These are phyloP conservation scores for Pythium sukuiense DNA, from an alignment of 352 stramenopile species.

Conservation along the genomic window DNA sequence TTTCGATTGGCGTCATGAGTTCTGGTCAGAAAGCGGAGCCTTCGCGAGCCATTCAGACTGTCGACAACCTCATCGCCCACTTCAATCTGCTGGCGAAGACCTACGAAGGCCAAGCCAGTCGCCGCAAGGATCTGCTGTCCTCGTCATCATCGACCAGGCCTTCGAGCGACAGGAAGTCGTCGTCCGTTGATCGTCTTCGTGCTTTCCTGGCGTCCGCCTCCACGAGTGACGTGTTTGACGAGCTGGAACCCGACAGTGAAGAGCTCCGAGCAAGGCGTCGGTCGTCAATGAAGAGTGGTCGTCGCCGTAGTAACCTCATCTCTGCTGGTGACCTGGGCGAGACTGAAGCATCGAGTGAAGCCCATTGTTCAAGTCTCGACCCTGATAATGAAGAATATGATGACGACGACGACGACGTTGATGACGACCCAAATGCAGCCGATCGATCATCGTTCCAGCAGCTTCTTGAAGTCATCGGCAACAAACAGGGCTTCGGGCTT, in stretches of 20 bases:
- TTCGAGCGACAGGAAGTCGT: background rate
- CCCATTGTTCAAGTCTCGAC: background rate
- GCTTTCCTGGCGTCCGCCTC: constrained; percentile 18
- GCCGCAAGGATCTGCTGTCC: constrained; percentile 6
- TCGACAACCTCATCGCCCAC: constrained; percentile 66
- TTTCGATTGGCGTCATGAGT: constrained; percentile 56
- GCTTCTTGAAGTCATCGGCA: constrained; percentile 44
- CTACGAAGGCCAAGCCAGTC: constrained; percentile 25
- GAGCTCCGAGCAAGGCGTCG: background rate
- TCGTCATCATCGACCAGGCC: constrained; percentile 1
- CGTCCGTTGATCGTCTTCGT: constrained; percentile 25
- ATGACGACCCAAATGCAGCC: background rate
- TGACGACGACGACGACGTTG: background rate
- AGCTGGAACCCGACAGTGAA: constrained; percentile 8
- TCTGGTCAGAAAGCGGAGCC: constrained; percentile 62
- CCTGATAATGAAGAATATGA: background rate
- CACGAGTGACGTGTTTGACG: constrained; percentile 10
- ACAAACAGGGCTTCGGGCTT: constrained; percentile 30
- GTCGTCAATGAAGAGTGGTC: background rate
- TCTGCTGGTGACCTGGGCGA: background rate
- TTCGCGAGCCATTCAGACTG: constrained; percentile 56
- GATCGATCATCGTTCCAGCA: constrained; percentile 41
- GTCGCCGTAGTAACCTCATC: background rate
- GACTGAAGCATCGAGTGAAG: background rate
- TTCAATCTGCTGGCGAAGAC: constrained; percentile 62